Base-by-base conservation (phyloP, 345 rosid species). In the Crucihimalaya himalaica region DNA sequence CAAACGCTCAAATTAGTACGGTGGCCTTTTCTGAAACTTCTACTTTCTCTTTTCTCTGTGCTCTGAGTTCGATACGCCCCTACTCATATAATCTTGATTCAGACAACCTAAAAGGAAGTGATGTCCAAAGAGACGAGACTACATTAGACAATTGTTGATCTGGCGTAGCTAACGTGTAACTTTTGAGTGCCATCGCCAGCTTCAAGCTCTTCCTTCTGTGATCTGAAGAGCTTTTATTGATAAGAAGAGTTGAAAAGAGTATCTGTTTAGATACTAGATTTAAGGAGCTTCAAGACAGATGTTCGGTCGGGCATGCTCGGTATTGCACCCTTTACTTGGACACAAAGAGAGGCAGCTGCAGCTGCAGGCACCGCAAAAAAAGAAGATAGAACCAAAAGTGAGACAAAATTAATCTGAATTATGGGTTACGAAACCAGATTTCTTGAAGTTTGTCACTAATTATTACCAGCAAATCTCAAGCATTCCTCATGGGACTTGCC, bases 291-390 rank as follows among this genome's bases (percentile, higher is more conserved):
- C 67, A 81, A 57, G 71, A 94, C 97, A 0, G 92, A 82, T 68
- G 80, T 74, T 71, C 97, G 83, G 63, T 82, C 82, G 4, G 98
- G 98, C 97, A 94, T 87, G 85, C 98, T 83, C 2, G 97, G 92
- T 72, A 94, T 91, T 52, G 97, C 98, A 59, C 98, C 98, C 81
- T 88, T 94, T 61, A 83, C 90, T 88, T 88, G 98, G 77, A 94
- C 87, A 79, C 98, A 94, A 5, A 94, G 86, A 74, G 97, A 87
- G 77, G 98, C 97, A 63, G 98, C 97, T 50, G 97, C 98, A 63
- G 98, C 98, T 93, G 90, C 19, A 52, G 21, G 53, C 15, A 42
- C 54, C 46, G 0, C 10, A 43, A 32, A 32, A 42, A 27, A 73
- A 20, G 50, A 52, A 13, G 39, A 32, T 20, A 28, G 14, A 54